phyloP scores from a whole-genome alignment of 805 yeast species.

The Priceomyces fermenticarens region DNA sequence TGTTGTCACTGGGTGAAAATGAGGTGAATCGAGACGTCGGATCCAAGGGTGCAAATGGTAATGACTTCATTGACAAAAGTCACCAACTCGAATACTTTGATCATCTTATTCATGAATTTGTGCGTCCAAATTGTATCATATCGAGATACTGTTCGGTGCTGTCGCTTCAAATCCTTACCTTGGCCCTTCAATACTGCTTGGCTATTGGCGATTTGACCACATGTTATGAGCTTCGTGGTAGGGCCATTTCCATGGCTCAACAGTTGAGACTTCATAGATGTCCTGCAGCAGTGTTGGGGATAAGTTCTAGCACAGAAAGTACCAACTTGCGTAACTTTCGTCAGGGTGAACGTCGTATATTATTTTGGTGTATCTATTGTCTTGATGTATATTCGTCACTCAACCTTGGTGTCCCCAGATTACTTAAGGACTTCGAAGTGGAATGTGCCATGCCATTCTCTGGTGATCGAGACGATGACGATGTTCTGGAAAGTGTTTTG shows the following conservation, averaged over 20 bases:
- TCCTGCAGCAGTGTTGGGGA: conserved; percentile 79
- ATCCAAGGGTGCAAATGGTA: conserved; percentile 16
- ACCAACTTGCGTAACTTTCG: conserved; percentile 55
- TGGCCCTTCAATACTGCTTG: conserved; percentile 69
- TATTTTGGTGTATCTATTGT: conserved; percentile 82
- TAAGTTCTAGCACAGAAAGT: conserved; percentile 34
- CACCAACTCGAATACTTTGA: conserved; percentile 48
- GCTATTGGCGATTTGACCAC: conserved; percentile 72
- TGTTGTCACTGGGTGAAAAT: conserved; percentile 41
- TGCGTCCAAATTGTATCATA: conserved; percentile 53
- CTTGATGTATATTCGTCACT: conserved; percentile 74
- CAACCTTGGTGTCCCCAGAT: conserved; percentile 77
- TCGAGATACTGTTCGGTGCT: conserved; percentile 61
- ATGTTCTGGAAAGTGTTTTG: conserved; percentile 53
- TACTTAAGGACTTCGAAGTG: conserved; percentile 75
- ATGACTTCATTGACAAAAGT: neutral
- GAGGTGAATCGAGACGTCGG: conserved; percentile 8
- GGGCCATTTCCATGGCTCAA: conserved; percentile 78
- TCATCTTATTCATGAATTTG: conserved; percentile 57
- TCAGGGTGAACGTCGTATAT: conserved; percentile 77
- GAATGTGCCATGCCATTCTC: conserved; percentile 82
- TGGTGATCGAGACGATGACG: conserved; percentile 39
- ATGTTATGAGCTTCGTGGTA: conserved; percentile 72
- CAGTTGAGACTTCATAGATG: conserved; percentile 82
- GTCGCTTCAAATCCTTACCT: conserved; percentile 63